Conservation (phyloP, 371 early-diverging fungal genomes). For the Circinella minor region DNA sequence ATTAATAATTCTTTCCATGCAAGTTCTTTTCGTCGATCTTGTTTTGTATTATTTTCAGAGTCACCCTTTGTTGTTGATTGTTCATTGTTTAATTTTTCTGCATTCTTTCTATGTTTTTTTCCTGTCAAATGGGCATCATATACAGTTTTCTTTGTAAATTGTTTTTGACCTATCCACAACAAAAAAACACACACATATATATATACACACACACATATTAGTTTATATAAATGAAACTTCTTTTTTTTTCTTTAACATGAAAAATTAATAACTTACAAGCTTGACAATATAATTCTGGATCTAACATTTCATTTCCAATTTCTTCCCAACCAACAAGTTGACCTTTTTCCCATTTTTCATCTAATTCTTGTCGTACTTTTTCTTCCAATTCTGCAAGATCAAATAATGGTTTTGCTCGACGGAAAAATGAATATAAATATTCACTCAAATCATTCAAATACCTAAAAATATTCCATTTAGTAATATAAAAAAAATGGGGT, state of each 20-base stretch:
- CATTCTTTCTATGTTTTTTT: constrained; percentile 90
- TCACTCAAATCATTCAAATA: constrained; percentile 68
- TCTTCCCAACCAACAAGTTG: constrained; percentile 71
- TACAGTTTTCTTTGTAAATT: constrained; percentile 85
- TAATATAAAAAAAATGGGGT: neutral
- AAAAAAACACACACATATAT: neutral
- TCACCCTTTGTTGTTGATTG: constrained; percentile 18
- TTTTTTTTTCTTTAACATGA: too few species aligned
- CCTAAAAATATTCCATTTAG: constrained; percentile 26
- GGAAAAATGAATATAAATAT: constrained; percentile 82
- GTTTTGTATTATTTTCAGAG: constrained; percentile 33
- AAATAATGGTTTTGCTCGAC: constrained; percentile 79
- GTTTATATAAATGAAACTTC: too few species aligned
- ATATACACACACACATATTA: too few species aligned
- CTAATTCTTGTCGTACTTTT: constrained; percentile 61
- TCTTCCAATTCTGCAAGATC: constrained; percentile 62
- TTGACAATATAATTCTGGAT: constrained; percentile 70
- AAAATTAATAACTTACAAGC: constrained; percentile 83
- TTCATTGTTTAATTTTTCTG: constrained; percentile 49
- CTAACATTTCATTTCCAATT: constrained; percentile 37
- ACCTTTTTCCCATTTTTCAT: constrained; percentile 63
- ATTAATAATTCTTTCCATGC: constrained; percentile 73
- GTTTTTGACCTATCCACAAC: constrained; percentile 61
- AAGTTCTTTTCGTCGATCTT: constrained; percentile 56
- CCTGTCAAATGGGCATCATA: constrained; percentile 86